Evolutionary conservation across 805 yeast species (phyloP).

Genomic region (Yamadazyma scolyti): DNA sequence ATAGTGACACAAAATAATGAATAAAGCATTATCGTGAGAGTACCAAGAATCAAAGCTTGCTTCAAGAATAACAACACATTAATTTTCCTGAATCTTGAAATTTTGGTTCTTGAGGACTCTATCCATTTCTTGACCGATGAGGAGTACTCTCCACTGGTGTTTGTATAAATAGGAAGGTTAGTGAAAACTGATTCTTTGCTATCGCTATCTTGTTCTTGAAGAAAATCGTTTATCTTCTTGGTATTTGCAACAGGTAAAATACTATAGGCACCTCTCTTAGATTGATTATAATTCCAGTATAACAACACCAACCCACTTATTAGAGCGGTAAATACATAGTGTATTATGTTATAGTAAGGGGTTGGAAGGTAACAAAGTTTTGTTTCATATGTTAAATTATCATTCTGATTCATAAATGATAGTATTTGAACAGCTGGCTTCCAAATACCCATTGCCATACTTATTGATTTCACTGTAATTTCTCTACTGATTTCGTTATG

Average conservation of each 20-base stretch:
- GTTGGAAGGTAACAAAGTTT: conserved; percentile 43
- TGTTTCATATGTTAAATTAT: conserved; percentile 24
- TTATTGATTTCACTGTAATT: conserved; percentile 80
- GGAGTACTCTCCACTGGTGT: too few species aligned
- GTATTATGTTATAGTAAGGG: conserved; percentile 40
- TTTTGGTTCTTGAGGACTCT: background rate
- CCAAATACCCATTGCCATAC: conserved; percentile 89
- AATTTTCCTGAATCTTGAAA: conserved; percentile 8
- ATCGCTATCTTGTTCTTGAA: conserved; percentile 26
- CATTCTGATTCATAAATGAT: conserved; percentile 41
- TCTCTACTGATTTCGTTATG: conserved; percentile 54
- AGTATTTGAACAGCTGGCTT: conserved; percentile 85
- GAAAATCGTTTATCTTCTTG: conserved; percentile 24
- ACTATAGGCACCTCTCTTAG: conserved; percentile 20
- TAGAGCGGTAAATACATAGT: conserved; percentile 36
- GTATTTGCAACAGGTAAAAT: conserved; percentile 22
- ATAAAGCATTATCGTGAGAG: conserved; percentile 17
- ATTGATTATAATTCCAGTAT: conserved; percentile 22
- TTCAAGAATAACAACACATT: conserved; percentile 12
- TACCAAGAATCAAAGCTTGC: conserved; percentile 17
- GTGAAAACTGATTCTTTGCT: background rate
- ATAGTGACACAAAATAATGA: conserved; percentile 5
- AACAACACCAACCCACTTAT: conserved; percentile 24
- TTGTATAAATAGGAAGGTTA: conserved; percentile 3
- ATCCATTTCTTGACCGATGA: too few species aligned